Evolutionary conservation across 179 eudicot genomes (phyloP).

Genomic region (Beta lomatogona): DNA sequence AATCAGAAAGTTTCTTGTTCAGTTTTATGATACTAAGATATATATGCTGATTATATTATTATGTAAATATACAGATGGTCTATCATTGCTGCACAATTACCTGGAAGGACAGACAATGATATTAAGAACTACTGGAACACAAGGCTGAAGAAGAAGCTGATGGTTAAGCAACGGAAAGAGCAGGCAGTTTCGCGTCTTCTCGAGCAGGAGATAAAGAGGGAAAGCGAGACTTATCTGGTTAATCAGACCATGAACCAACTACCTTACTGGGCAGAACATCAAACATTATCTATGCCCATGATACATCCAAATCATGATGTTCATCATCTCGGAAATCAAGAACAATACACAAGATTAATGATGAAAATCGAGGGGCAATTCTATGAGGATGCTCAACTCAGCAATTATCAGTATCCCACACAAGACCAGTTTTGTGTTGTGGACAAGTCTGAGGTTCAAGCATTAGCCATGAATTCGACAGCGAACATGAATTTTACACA

Average conservation of each 20-base stretch:
- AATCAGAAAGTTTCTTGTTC: too few relatives aligned
- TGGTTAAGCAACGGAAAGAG: conserved; percentile 56
- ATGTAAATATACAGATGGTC: conserved; percentile 57
- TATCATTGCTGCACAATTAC: conserved; percentile 70
- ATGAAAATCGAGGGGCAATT: conserved; percentile 35
- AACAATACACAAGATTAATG: conserved; percentile 28
- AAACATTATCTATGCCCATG: conserved; percentile 19
- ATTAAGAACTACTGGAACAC: conserved; percentile 87
- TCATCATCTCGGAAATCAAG: conserved; percentile 26
- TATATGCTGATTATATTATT: not conserved
- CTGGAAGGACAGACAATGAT: conserved; percentile 80
- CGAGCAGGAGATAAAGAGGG: conserved; percentile 44
- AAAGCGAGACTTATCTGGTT: conserved; percentile 30
- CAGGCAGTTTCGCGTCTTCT: conserved; percentile 35
- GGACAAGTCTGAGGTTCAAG: conserved; percentile 17
- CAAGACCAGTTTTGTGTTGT: conserved; percentile 34
- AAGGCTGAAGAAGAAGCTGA: conserved; percentile 66
- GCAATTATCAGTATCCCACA: conserved; percentile 20
- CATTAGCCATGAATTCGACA: conserved; percentile 19
- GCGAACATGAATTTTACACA: conserved; percentile 21
- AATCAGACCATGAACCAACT: conserved; percentile 34
- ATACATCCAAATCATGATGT: conserved; percentile 15
- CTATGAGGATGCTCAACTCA: conserved; percentile 25
- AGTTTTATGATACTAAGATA: not conserved
- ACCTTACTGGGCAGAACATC: conserved; percentile 41